Base-by-base conservation (phyloP, 2,329 filamentous ascomycete genomes). In the Bipolaris oryzae region DNA sequence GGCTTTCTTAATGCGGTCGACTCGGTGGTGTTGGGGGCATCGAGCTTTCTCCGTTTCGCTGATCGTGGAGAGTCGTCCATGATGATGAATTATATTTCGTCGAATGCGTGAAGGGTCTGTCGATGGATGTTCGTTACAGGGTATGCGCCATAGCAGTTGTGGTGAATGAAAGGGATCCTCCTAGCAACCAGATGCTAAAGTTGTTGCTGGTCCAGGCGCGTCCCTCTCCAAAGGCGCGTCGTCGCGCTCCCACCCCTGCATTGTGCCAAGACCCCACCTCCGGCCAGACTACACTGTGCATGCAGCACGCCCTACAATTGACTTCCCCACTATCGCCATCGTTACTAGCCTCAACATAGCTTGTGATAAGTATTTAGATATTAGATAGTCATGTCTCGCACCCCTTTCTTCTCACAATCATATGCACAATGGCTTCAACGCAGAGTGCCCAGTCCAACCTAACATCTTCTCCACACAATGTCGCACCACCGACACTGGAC, bases 31-130 rank as follows among this genome's bases (percentile, higher is more conserved):
- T 62, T 62, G 13, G 68, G 59, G 11, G 63, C 67, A 41, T 75
- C 71, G 55, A 76, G 65, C 61, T 73, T 76, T 60, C 74, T 70
- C 56, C 73, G 68, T 64, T 76, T 76, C 18, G 70, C 68, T 38
- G 72, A 70, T 44, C 73, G 71, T n/a, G 71, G 71, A 37, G 72
- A 69, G 37, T 69, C 71, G 58, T 71, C 69, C 74, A 76, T 76
- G 28, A 47, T 31, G 42, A 23, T n/a, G 20, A 9, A 31, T 37
- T 20, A 9, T 52, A 7, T 21, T 42, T 31, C 28, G 15, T 3
- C 25, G 3, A 7, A 7, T 16, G 37, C 21, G 20, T n/a, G 7
- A 18, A 25, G 15, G 9, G 20, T 10, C 37, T 10, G 15, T 54
- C 31, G 35, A 43, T 51, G 18, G 37, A 41, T 28, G 7, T 49